Conservation (phyloP, 345 rosid genomes). For the Rhizophora mangle region DNA sequence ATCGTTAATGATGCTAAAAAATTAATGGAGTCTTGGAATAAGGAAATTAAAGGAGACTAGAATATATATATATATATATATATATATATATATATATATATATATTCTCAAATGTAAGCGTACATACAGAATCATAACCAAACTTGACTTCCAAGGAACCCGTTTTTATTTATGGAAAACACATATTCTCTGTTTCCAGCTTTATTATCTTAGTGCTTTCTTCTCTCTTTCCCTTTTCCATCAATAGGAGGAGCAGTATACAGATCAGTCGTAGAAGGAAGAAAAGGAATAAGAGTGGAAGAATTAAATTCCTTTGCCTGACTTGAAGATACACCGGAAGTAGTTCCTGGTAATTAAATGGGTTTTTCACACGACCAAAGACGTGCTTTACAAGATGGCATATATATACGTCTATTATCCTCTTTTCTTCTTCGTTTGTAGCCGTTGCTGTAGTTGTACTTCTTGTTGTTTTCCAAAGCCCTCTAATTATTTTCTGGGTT, state of each 20-base stretch:
- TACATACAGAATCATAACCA: constrained; percentile 41
- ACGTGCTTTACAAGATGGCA: constrained; percentile 26
- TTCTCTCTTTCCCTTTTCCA: constrained; percentile 8
- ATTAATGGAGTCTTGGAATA: no score
- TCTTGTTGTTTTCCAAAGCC: neutral
- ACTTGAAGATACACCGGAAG: constrained; percentile 17
- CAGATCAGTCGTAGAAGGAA: constrained; percentile 4
- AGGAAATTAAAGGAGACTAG: no score
- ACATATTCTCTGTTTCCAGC: neutral
- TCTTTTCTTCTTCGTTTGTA: neutral
- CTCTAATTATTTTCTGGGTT: neutral
- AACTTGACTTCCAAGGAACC: constrained; percentile 86
- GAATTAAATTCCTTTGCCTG: neutral
- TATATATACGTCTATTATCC: neutral
- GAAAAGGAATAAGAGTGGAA: constrained; percentile 2
- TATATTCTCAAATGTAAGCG: constrained; percentile 32
- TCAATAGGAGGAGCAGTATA: neutral
- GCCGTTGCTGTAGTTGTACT: no score
- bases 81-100: constrained; percentile 14
- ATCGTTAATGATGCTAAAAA: no score
- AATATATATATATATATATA: constrained; percentile 24
- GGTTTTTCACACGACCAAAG: constrained; percentile 2
- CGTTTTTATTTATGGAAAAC: constrained; percentile 6
- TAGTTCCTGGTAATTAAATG: constrained; percentile 2
- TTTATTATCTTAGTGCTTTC: constrained; percentile 7